Percentiles rank a stretch among this genome's conserved stretches.
These are phyloP conservation scores for Saccharomycopsis crataegensis DNA, from an alignment of 1,139 yeast genomes.

Conservation along the genomic window DNA sequence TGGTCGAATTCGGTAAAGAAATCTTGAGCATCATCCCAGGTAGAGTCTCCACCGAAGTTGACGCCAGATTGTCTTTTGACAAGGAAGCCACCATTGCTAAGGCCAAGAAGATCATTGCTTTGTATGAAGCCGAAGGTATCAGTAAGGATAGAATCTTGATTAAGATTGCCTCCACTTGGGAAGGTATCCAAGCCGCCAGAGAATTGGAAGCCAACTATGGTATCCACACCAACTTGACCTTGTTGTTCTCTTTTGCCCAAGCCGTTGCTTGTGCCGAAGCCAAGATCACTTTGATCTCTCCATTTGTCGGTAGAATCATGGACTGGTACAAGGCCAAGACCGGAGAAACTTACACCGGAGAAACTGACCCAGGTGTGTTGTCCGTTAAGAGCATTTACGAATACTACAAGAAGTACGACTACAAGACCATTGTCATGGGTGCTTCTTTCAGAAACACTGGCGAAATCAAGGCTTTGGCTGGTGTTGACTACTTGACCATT, in stretches of 20 bases:
- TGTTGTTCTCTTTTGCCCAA: conserved; percentile 90
- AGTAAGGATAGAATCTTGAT: conserved; percentile 84
- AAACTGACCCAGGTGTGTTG: conserved; percentile 93
- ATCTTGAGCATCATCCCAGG: conserved; percentile 96
- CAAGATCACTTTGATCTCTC: conserved; percentile 89
- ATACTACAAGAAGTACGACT: conserved; percentile 96
- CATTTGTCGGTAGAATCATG: conserved; percentile 97
- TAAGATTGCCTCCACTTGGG: conserved; percentile 98
- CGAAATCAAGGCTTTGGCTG: conserved; percentile 95
- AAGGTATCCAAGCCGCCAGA: conserved; percentile 98
- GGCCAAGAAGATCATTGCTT: conserved; percentile 79
- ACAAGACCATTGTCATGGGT: conserved; percentile 99
- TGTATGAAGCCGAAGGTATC: conserved; percentile 80
- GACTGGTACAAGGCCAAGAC: conserved; percentile 97
- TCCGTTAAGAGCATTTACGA: conserved; percentile 86
- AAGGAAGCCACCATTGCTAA: conserved; percentile 87
- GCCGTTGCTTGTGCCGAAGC: conserved; percentile 99
- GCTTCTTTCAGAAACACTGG: conserved; percentile 98
- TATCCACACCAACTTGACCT: conserved; percentile 91
- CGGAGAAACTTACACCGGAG: conserved; percentile 72
- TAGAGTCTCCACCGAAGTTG: conserved; percentile 98
- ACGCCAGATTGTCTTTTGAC: conserved; percentile 94
- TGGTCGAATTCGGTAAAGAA: conserved; percentile 94
- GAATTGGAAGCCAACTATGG: conserved; percentile 88
- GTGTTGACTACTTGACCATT: conserved; percentile 94